Evolutionary conservation across 495 filamentous ascomycete species (phyloP).

Genomic region (Daldinia vernicosa): DNA sequence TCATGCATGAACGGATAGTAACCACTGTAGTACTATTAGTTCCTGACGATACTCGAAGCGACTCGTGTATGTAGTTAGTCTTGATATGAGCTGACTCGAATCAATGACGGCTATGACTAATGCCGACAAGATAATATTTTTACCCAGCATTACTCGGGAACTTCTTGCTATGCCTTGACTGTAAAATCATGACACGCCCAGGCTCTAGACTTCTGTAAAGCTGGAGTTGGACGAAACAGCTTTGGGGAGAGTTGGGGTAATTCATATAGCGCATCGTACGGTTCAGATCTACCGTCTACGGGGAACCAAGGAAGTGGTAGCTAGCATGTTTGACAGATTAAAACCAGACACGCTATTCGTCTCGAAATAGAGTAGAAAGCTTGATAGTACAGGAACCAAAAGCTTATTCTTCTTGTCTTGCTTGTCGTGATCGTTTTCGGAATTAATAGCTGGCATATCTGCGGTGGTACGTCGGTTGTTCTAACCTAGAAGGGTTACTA

Average conservation of each 20-base stretch:
- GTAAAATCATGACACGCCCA: neutral
- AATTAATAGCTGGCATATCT: constrained; percentile 14
- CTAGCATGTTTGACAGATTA: neutral
- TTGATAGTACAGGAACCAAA: neutral
- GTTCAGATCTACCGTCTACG: neutral
- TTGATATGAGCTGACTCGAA: neutral
- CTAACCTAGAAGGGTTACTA: constrained; percentile 20
- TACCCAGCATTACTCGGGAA: no score
- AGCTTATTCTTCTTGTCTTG: neutral
- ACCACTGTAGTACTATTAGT: neutral
- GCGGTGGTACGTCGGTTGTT: constrained; percentile 30
- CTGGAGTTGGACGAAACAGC: neutral
- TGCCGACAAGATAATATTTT: no score
- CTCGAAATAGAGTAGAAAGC: neutral
- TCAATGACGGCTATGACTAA: neutral
- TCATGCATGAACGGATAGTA: neutral
- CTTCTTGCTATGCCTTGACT: no score
- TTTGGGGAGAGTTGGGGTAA: neutral
- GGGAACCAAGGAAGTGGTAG: neutral
- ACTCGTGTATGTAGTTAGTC: neutral
- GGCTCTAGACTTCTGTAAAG: neutral
- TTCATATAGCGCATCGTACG: neutral
- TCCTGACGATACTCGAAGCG: neutral
- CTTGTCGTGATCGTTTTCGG: neutral
- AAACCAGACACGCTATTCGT: neutral